Evolutionary conservation across 164 flowering plant genomes (phyloP).

Genomic region (Nymphaea colorata): DNA sequence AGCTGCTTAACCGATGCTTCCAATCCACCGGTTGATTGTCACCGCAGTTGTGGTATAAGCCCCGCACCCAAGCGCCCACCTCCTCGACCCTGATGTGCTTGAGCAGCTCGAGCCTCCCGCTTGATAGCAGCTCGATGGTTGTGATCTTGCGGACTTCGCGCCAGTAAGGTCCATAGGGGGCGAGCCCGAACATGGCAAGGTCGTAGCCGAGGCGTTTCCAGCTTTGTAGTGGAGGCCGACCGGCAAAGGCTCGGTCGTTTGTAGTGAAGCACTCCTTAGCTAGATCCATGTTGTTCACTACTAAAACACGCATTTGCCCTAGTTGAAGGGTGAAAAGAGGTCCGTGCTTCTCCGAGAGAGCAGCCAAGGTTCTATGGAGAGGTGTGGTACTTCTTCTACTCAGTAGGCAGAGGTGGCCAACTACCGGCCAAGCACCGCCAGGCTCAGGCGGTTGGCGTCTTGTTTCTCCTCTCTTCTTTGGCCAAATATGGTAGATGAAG

Average conservation of each 20-base stretch:
- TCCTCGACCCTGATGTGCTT: conserved; percentile 10
- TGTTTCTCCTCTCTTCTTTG: neutral
- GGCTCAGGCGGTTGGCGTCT: neutral
- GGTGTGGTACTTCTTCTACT: too few relatives aligned
- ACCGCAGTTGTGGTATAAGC: conserved; percentile 4
- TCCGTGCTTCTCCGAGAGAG: neutral
- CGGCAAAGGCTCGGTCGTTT: conserved; percentile 16
- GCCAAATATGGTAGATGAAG: neutral
- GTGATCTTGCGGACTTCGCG: conserved; percentile 26
- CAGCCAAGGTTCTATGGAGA: neutral
- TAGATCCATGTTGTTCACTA: neutral
- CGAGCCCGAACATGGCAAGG: conserved; percentile 21
- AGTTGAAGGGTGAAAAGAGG: neutral
- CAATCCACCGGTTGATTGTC: conserved; percentile 6
- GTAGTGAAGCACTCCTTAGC: conserved; percentile 10
- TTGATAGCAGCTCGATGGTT: conserved; percentile 18
- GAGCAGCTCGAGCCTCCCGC: conserved; percentile 16
- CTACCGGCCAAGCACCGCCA: conserved; percentile 2
- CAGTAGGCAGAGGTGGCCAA: neutral
- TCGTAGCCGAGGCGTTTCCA: conserved; percentile 15
- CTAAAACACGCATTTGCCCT: neutral
- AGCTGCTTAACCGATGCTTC: conserved; percentile 15
- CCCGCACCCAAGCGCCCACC: conserved; percentile 6
- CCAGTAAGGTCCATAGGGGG: conserved; percentile 24
- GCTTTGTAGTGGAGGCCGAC: conserved; percentile 13